Evolutionary conservation across 257 asterid species (phyloP).

Genomic region (Cruciata laevipes): DNA sequence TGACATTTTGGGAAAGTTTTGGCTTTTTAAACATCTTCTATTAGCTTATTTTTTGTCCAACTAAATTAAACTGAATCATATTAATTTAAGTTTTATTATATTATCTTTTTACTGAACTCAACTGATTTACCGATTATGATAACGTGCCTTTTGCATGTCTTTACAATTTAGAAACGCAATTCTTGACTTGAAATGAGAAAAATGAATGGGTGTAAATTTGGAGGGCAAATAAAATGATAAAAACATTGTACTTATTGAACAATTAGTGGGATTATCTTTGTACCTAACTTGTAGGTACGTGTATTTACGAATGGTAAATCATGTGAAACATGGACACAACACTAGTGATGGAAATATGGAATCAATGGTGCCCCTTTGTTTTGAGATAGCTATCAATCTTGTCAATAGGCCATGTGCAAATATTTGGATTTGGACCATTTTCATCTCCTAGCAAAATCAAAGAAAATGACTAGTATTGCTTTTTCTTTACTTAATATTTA

Average conservation of each 20-base stretch:
- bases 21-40: no score
- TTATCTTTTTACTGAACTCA: no score
- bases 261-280: neutral
- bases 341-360: no score
- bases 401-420: neutral
- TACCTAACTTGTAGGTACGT: neutral
- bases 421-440: neutral
- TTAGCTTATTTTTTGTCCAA: no score
- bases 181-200: no score
- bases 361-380: neutral
- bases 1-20: neutral
- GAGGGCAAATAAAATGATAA: neutral
- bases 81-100: no score
- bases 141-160: no score
- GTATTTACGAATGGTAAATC: neutral
- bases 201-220: neutral
- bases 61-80: no score
- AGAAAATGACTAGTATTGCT: neutral
- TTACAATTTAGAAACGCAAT: no score
- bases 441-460: neutral
- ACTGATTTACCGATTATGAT: no score
- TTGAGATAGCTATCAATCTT: neutral
- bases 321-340: slow-evolving; percentile 12
- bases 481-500: neutral
- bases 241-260: neutral